Percentiles rank a stretch among this genome's conserved stretches.
phyloP scores from a whole-genome alignment of 257 asterid species.

The Paraleonurus japonicus region DNA sequence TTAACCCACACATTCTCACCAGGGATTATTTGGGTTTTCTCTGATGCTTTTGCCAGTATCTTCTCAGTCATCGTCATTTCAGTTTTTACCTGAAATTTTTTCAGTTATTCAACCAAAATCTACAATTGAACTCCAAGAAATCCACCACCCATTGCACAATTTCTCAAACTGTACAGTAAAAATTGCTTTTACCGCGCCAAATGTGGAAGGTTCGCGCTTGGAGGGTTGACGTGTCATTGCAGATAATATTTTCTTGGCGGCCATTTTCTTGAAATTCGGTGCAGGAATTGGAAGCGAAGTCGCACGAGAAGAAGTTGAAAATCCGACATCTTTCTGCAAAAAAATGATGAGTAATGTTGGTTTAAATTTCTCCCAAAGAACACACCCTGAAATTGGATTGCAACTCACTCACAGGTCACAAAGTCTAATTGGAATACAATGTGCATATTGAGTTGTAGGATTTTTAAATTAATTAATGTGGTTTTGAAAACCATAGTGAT shows the following conservation, averaged over 20 bases:
- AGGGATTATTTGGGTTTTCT: slow-evolving; percentile 64
- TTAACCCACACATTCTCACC: slow-evolving; percentile 95
- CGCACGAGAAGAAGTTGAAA: slow-evolving; percentile 42
- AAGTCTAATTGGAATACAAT: neutral
- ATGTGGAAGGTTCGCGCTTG: slow-evolving; percentile 68
- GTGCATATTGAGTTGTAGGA: too few species aligned
- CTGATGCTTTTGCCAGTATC: slow-evolving; percentile 79
- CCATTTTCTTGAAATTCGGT: slow-evolving; percentile 40
- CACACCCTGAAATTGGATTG: too few species aligned
- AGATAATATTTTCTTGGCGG: slow-evolving; percentile 51
- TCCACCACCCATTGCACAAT: slow-evolving; percentile 2
- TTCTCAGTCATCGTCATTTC: slow-evolving; percentile 96
- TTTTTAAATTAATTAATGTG: too few species aligned
- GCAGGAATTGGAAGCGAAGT: slow-evolving; percentile 44
- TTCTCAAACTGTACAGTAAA: neutral
- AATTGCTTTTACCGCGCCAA: slow-evolving; percentile 59
- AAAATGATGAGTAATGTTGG: neutral
- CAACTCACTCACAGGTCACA: neutral
- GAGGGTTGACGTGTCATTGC: slow-evolving; percentile 79
- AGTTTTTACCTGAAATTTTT: slow-evolving; percentile 63
- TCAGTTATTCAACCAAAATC: slow-evolving; percentile 20
- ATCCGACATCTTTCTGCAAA: slow-evolving; percentile 59
- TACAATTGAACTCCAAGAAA: slow-evolving; percentile 19
- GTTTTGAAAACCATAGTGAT: too few species aligned
- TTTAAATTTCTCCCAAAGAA: neutral